These are phyloP conservation scores for Nitzschia sp. DNA, from an alignment of 108 stramenopile species.

Conservation along the genomic window DNA sequence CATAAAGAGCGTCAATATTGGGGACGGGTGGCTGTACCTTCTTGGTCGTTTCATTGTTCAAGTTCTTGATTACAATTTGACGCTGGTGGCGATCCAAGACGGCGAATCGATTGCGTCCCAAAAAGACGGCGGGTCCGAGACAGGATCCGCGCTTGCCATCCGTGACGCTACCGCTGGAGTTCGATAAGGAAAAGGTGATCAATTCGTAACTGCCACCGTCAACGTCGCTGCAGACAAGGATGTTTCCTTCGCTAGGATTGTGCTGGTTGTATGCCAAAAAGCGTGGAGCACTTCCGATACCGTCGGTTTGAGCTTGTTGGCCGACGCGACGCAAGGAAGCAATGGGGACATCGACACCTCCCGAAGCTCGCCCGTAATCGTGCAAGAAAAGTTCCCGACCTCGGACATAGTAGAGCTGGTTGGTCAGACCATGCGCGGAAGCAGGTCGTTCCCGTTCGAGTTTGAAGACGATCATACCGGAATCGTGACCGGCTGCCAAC, in stretches of 20 bases:
- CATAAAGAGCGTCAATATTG: conserved; percentile 89
- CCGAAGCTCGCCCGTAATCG: conserved; percentile 74
- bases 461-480: conserved; percentile 99
- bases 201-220: conserved; percentile 98
- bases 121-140: conserved; percentile 91
- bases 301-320: conserved; percentile 90
- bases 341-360: conserved; percentile 89
- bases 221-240: conserved; percentile 85
- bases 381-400: conserved; percentile 95
- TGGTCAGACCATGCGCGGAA: conserved; percentile 57
- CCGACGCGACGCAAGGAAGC: conserved; percentile 90
- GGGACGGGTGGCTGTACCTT: conserved; percentile 89
- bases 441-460: conserved; percentile 97
- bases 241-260: conserved; percentile 93
- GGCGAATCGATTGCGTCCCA: conserved; percentile 95
- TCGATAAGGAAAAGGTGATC: conserved; percentile 83
- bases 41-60: conserved; percentile 96
- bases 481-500: conserved; percentile 98
- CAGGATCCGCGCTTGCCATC: conserved; percentile 93
- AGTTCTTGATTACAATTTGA: conserved; percentile 94
- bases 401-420: conserved; percentile 92
- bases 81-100: conserved; percentile 91
- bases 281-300: conserved; percentile 91
- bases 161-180: conserved; percentile 76
- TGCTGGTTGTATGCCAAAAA: conserved; percentile 92